A percentile compares a stretch with the other conserved stretches of the same genome.
phyloP scores from a whole-genome alignment of 2,329 filamentous ascomycete genomes.

The Trichoderma sp. region DNA sequence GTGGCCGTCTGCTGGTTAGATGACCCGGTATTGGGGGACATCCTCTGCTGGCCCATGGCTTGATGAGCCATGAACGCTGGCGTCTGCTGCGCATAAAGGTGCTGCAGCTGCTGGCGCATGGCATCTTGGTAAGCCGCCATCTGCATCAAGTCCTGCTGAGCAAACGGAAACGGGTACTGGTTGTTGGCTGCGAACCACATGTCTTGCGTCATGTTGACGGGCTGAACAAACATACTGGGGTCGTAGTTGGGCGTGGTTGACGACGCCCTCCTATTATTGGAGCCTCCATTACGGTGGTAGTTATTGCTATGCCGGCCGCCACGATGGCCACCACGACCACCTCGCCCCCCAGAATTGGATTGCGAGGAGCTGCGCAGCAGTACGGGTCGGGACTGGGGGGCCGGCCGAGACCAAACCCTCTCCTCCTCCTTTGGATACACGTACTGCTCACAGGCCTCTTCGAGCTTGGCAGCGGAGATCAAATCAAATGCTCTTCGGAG shows the following conservation, averaged over 20 bases:
- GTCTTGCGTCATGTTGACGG: conserved; percentile 47
- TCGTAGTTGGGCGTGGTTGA: conserved; percentile 53
- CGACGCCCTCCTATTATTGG: conserved; percentile 52
- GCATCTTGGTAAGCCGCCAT: conserved; percentile 42
- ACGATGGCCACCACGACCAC: conserved; percentile 49
- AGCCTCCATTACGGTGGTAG: conserved; percentile 35
- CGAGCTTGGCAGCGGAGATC: conserved; percentile 73
- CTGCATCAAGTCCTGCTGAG: conserved; percentile 42
- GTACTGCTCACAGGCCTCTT: conserved; percentile 83
- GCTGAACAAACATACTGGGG: conserved; percentile 45
- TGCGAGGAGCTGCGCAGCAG: conserved; percentile 61
- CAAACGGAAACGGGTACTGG: conserved; percentile 42
- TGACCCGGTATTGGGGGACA: conserved; percentile 28
- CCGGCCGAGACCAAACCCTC: conserved; percentile 57
- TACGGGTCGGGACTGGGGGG: conserved; percentile 53
- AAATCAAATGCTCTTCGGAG: conserved; percentile 83
- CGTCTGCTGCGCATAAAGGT: conserved; percentile 36
- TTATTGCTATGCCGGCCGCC: conserved; percentile 49
- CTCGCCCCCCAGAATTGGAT: conserved; percentile 47
- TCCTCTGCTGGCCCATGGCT: conserved; percentile 35
- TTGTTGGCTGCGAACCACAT: conserved; percentile 50
- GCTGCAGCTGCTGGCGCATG: conserved; percentile 35
- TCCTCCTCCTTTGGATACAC: conserved; percentile 83
- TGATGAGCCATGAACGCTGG: conserved; percentile 39
- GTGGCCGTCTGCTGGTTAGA: conserved; percentile 32